Base-by-base conservation (phyloP, 163 green algal species). In the Scenedesmus sp. region DNA sequence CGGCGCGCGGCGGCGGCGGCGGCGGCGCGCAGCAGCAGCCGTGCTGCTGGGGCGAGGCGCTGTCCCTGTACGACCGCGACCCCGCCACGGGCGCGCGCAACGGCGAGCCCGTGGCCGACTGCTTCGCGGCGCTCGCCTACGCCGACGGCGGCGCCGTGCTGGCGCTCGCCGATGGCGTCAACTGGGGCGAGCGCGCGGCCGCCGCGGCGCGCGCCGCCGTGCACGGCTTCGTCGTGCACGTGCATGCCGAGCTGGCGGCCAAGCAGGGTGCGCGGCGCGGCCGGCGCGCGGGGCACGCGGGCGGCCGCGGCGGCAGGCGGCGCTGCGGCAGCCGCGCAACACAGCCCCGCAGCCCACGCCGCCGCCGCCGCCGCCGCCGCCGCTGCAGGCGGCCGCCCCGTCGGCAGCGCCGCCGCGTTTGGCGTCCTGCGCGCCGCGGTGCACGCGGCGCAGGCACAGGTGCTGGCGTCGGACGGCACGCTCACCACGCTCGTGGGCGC, bases 51-150 rank as follows among this genome's bases (percentile, higher is more conserved):
- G 82, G 76, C 1, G 75, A 73, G 63, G 82, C 85, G 50, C 66
- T 82, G 4, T 88, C 82, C 5, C 64, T 89, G 64, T 89, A 89
- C 44, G 85, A 89, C 29, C 34, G 36, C 4, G 54, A 70, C 51
- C 50, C 82, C 22, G 28, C n/a, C 22, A 84, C 71, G 18, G 81
- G 80, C 36, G 31, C 47, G 1, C 65, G 85, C 3, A 85, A 76
- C 15, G 85, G 85, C 22, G 85, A 90, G 22, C 85, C 85, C 0
- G 83, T 90, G 0, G 85, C 85, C 15, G 85, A 89, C 65, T 87
- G 83, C 78, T 89, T 81, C 50, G 75, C 20, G 2, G 11, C 53
- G 2, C 26, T 86, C 13, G 26, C 47, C 0, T 86, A 75, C 28
- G n/a, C 48, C 39, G 42, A 78, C 71, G 36, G 42, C 78, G 82